Evolutionary conservation across 2,329 filamentous ascomycete species (phyloP), one percentile per base, ranked within the genome.

Genomic region (Ophiocordyceps camponoti-leonardi): DNA sequence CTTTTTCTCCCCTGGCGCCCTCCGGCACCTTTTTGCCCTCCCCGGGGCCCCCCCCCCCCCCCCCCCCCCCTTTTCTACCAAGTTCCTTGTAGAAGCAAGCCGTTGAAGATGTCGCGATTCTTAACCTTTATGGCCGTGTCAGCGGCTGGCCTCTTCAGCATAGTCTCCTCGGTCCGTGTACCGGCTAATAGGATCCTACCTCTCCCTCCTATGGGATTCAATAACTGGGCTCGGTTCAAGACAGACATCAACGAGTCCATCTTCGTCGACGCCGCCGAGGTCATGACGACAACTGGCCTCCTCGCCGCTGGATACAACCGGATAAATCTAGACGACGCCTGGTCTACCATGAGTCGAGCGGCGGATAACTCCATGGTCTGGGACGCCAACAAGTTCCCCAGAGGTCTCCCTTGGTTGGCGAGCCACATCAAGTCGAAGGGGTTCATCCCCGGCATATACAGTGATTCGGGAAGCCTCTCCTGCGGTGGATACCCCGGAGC

Each of bases 141-240:
- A 7, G 41, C 41, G 18, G 37, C 26, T 3, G 37, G 42, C 41
- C 43, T 47, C 16, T 31, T 45, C 3, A 31, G 28, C 26, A 20
- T 37, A 12, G 30, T 30, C 37, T 8, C 47, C 13, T n/a, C 35
- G 10, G 11, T 19, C 26, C 6, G 26, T 28, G 26, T 28, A 10
- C 35, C 43, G 18, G 35, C 33, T 4, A 35, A 33, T 7, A 12
- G n/a, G 2, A 4, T 44, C 13, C 47, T 52, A 6, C 47, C 47
- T 16, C 44, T 51, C 1, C 67, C 69, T 1, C 68, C 69, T 11
- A 72, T 72, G 69, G 69, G 67, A 22, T 73, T 69, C 59, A 71
- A 71, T 53, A 68, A 67, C 50, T 73, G 69, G 69, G 59, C 67
- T 1, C 64, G 66, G 33, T 68, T 68, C 53, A 58, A 60, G 57